phyloP scores from a whole-genome alignment of 768 basidiomycete genomes.

The Tremella yokohamensis region DNA sequence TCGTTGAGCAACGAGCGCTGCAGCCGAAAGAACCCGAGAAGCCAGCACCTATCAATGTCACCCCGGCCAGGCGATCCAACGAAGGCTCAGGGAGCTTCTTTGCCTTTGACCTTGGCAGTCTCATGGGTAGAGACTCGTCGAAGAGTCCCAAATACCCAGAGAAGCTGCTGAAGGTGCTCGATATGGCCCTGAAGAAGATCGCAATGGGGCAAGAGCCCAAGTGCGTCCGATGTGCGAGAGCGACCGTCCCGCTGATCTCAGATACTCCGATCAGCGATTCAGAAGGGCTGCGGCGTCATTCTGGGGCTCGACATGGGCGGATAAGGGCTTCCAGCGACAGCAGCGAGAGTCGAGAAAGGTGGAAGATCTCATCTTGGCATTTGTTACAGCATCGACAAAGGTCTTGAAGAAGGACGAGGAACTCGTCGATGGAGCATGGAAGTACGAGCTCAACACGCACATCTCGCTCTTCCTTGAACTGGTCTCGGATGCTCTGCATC shows the following conservation, averaged over 20 bases:
- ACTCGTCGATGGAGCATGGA: slow-evolving; percentile 82
- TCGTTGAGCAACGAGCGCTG: slow-evolving; percentile 10
- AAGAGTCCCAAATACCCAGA: slow-evolving; percentile 84
- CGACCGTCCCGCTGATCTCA: slow-evolving; percentile 42
- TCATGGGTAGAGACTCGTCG: slow-evolving; percentile 28
- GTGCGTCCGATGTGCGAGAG: slow-evolving; percentile 58
- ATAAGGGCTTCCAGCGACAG: slow-evolving; percentile 76
- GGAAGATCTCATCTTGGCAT: slow-evolving; percentile 93
- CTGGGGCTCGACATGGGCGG: slow-evolving; percentile 75
- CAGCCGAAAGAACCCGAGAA: slow-evolving; percentile 10
- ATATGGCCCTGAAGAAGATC: slow-evolving; percentile 82
- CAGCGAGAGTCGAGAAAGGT: slow-evolving; percentile 97
- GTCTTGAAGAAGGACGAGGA: slow-evolving; percentile 86
- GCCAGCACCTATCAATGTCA: background rate
- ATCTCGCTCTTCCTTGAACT: slow-evolving; percentile 83
- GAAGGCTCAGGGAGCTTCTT: slow-evolving; percentile 25
- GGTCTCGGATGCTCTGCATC: slow-evolving; percentile 71
- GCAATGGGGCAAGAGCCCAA: slow-evolving; percentile 86
- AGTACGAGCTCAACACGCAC: slow-evolving; percentile 84
- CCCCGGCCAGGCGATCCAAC: slow-evolving; percentile 14
- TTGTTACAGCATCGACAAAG: slow-evolving; percentile 83
- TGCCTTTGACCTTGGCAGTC: slow-evolving; percentile 28
- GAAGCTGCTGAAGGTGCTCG: slow-evolving; percentile 84
- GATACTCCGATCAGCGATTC: slow-evolving; percentile 84
- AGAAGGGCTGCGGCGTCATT: slow-evolving; percentile 88